phyloP scores from a whole-genome alignment of 495 filamentous ascomycete species.

The Podospora comata region DNA sequence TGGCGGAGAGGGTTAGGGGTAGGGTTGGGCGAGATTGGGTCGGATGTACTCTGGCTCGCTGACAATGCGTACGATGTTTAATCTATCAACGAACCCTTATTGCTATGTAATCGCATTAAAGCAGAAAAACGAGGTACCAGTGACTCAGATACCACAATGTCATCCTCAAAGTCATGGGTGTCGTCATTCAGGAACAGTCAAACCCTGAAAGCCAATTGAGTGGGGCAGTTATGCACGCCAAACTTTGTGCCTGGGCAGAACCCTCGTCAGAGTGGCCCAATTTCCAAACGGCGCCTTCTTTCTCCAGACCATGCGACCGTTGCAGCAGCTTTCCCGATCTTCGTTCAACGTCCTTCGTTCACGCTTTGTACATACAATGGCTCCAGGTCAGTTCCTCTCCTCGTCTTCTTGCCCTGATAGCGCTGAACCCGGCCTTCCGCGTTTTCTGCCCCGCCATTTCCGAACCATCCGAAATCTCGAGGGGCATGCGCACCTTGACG shows the following conservation, averaged over 20 bases:
- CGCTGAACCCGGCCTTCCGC: neutral
- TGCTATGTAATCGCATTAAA: no score
- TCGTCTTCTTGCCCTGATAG: constrained; percentile 1
- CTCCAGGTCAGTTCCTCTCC: constrained; percentile 38
- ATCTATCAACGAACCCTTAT: no score
- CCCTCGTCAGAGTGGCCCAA: neutral
- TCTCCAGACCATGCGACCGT: constrained; percentile 11
- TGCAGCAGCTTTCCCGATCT: constrained; percentile 16
- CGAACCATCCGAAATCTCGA: neutral
- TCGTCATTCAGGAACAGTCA: neutral
- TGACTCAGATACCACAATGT: no score
- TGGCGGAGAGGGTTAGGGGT: neutral
- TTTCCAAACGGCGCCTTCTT: constrained; percentile 7
- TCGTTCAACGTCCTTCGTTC: constrained; percentile 18
- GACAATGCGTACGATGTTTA: no score
- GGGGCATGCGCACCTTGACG: constrained; percentile 8
- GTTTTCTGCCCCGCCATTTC: neutral
- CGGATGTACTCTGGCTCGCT: no score
- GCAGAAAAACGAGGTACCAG: no score
- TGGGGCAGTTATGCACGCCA: neutral
- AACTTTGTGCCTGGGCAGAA: neutral
- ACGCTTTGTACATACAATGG: constrained; percentile 38
- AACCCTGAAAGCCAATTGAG: neutral
- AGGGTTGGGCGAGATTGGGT: neutral
- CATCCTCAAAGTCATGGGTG: neutral